phyloP scores from a whole-genome alignment of 2,329 filamentous ascomycete genomes.

The Trichoderma atroviride region DNA sequence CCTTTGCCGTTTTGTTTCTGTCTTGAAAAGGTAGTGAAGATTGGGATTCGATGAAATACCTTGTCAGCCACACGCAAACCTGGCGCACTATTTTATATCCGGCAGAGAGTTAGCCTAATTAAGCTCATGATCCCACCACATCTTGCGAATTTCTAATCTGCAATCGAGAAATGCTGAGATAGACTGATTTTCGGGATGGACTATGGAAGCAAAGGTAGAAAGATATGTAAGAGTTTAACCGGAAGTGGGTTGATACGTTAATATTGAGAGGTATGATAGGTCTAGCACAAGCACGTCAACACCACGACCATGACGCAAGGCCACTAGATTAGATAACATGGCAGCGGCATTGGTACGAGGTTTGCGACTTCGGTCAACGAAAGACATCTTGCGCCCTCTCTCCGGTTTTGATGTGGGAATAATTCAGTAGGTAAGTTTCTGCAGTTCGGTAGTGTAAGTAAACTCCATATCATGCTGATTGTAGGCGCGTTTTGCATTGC shows the following conservation, averaged over 20 bases:
- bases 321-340: slow-evolving; percentile 2
- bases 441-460: not conserved
- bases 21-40: not conserved
- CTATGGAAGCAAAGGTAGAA: not conserved
- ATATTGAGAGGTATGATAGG: slow-evolving; percentile 21
- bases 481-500: not conserved
- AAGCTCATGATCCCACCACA: not conserved
- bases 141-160: not conserved
- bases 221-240: slow-evolving; percentile 14
- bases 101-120: not conserved
- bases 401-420: not conserved
- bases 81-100: slow-evolving; percentile 1
- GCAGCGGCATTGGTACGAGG: not conserved
- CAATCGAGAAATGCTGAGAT: not conserved
- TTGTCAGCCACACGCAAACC: slow-evolving; percentile 4
- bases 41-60: not conserved
- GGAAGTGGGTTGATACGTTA: not conserved
- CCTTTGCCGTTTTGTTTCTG: not conserved
- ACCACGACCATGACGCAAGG: slow-evolving; percentile 23
- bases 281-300: slow-evolving; percentile 27
- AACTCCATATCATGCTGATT: not conserved
- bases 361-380: not conserved
- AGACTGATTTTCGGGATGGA: not conserved
- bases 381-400: not conserved
- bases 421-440: not conserved